These are phyloP conservation scores for Aphanocladium album DNA, from an alignment of 2,329 filamentous ascomycete genomes.

Conservation along the genomic window DNA sequence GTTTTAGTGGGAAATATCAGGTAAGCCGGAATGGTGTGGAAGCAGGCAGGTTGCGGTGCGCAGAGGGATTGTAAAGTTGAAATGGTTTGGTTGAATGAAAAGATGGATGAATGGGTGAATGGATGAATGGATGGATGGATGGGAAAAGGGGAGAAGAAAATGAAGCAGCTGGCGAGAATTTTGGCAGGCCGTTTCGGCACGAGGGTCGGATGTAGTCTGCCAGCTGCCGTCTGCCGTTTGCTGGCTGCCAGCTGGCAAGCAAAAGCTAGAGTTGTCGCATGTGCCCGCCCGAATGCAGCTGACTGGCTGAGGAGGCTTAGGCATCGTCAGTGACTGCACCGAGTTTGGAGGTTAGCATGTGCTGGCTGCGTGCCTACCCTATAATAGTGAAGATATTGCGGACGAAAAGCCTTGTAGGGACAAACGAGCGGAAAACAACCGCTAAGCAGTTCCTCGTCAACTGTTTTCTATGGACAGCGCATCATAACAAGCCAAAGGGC, in stretches of 20 bases:
- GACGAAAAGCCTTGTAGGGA: too few relatives aligned
- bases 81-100: background rate
- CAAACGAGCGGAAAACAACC: too few relatives aligned
- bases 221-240: too few relatives aligned
- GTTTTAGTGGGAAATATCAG: background rate
- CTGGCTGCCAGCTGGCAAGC: too few relatives aligned
- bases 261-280: background rate
- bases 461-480: too few relatives aligned
- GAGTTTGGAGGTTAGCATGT: too few relatives aligned
- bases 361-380: too few relatives aligned
- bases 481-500: too few relatives aligned
- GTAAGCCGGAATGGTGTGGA: background rate
- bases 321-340: background rate
- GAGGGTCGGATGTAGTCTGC: background rate
- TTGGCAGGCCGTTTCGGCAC: background rate
- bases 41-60: too few relatives aligned
- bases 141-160: background rate
- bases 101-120: background rate
- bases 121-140: background rate
- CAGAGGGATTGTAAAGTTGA: too few relatives aligned
- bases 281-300: background rate
- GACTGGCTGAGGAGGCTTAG: background rate
- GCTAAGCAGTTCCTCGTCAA: too few relatives aligned
- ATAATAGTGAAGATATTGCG: too few relatives aligned
- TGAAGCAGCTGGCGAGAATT: slow-evolving; percentile 6